phyloP scores from a whole-genome alignment of 805 yeast genomes.

The Tetrapisispora phaffii region DNA sequence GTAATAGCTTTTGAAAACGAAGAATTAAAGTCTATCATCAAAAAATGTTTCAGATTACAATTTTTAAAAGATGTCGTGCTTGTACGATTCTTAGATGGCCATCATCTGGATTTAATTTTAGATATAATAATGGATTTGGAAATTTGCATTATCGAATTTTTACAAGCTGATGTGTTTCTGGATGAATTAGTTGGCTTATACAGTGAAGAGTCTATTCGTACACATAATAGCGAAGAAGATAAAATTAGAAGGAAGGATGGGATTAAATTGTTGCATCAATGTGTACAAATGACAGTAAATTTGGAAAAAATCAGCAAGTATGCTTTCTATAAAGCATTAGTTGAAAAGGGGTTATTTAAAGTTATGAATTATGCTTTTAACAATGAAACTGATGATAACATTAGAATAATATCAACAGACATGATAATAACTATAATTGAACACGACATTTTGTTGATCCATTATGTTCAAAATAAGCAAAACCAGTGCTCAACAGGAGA shows the following conservation, averaged over 20 bases:
- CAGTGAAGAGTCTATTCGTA: slow-evolving; percentile 12
- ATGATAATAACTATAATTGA: slow-evolving; percentile 71
- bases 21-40: slow-evolving; percentile 45
- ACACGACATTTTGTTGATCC: slow-evolving; percentile 62
- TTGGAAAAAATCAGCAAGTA: slow-evolving; percentile 55
- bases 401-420: slow-evolving; percentile 69
- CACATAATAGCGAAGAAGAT: slow-evolving; percentile 6
- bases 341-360: slow-evolving; percentile 58
- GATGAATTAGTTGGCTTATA: slow-evolving; percentile 52
- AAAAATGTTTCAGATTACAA: slow-evolving; percentile 66
- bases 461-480: slow-evolving; percentile 22
- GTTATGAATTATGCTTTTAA: slow-evolving; percentile 64
- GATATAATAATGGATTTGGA: slow-evolving; percentile 29
- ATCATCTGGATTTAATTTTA: slow-evolving; percentile 54
- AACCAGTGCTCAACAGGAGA: background rate
- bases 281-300: slow-evolving; percentile 62
- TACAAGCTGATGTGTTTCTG: slow-evolving; percentile 37
- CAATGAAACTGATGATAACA: slow-evolving; percentile 32
- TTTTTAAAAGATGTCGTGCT: slow-evolving; percentile 80
- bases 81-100: slow-evolving; percentile 75
- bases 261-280: slow-evolving; percentile 69
- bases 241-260: slow-evolving; percentile 50
- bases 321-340: slow-evolving; percentile 52
- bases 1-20: slow-evolving; percentile 54
- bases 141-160: slow-evolving; percentile 26